These are phyloP conservation scores for Polytrichum commune DNA, from an alignment of 225 moss, liverwort and hornwort species.

Conservation along the genomic window DNA sequence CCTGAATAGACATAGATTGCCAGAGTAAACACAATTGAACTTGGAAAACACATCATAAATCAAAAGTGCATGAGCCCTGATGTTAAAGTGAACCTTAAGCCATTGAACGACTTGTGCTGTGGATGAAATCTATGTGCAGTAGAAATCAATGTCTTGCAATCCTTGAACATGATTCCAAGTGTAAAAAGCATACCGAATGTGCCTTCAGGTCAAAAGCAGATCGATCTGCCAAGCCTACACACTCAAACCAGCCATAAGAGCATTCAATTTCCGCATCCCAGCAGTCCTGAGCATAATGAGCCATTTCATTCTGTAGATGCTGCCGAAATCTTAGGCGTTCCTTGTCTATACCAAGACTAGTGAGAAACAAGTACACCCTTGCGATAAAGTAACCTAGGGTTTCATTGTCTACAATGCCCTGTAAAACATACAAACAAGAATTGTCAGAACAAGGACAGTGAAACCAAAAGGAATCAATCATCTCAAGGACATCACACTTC, in stretches of 20 bases:
- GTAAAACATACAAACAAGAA: constrained; percentile 5
- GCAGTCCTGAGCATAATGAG: constrained; percentile 95
- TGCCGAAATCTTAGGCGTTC: constrained; percentile 81
- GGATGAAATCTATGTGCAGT: neutral
- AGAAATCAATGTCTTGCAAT: neutral
- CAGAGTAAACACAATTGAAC: too few species aligned
- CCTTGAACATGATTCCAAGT: neutral
- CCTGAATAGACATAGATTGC: constrained; percentile 38
- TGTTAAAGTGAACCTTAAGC: too few species aligned
- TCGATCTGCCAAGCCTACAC: constrained; percentile 88
- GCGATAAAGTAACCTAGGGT: constrained; percentile 94
- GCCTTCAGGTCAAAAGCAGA: constrained; percentile 96
- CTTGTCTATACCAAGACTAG: constrained; percentile 77
- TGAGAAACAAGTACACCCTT: constrained; percentile 85
- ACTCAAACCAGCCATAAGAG: constrained; percentile 98
- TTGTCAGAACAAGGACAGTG: neutral
- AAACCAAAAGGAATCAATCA: too few species aligned
- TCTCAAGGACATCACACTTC: too few species aligned
- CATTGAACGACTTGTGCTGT: too few species aligned
- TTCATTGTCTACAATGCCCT: constrained; percentile 92
- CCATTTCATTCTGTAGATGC: constrained; percentile 94
- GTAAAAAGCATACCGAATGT: constrained; percentile 57
- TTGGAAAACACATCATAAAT: too few species aligned
- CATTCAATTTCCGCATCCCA: constrained; percentile 98
- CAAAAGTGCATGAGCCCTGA: too few species aligned